Evolutionary conservation across 768 basidiomycete genomes (phyloP), one percentile per base, ranked within the genome.

Genomic region (Psilocybe cubensis): DNA sequence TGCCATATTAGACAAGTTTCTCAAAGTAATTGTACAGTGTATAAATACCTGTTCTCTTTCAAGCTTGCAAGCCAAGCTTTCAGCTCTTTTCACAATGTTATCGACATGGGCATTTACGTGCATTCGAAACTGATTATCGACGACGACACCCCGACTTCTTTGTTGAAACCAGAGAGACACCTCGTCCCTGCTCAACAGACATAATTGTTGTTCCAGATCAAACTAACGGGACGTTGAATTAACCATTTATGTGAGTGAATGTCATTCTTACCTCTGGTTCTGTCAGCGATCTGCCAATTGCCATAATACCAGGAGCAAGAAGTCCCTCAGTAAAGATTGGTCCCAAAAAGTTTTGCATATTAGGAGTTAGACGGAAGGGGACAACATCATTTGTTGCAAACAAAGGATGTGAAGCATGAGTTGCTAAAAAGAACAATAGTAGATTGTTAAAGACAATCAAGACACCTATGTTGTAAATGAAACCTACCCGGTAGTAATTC

Each of bases 331-430:
- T 91, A 40, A 92, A 89, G 52, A 93, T 83, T 1, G 91, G 89
- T 1, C 93, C 94, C 33, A 98, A 74, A 77, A 99, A 96, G 60
- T 84, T 82, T 73, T 99, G 97, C 78, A 99, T 85, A 72, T 97
- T 98, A 3, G 95, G 95, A 3, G 97, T 98, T 62, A 96, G 85
- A 33, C 97, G 89, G 90, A 99, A 99, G 0, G 97, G 97, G 4
- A 98, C 94, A 2, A 87, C 80, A 64, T 99, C 97, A 62, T 78
- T 86, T 17, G 91, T 90, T 12, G 83, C 82, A 67, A 94, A 91
- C 41, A 91, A 72, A 69, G 80, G 88, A 56, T 79, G 72, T 53
- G 72, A 67, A 31, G 71, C 72, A 4, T 78, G 75, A 28, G 81
- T 68, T 11, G 77, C 82, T 82, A 56, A 12, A 56, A 12, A 43